phyloP scores from a whole-genome alignment of 495 filamentous ascomycete genomes.

The Tirmania nivea region DNA sequence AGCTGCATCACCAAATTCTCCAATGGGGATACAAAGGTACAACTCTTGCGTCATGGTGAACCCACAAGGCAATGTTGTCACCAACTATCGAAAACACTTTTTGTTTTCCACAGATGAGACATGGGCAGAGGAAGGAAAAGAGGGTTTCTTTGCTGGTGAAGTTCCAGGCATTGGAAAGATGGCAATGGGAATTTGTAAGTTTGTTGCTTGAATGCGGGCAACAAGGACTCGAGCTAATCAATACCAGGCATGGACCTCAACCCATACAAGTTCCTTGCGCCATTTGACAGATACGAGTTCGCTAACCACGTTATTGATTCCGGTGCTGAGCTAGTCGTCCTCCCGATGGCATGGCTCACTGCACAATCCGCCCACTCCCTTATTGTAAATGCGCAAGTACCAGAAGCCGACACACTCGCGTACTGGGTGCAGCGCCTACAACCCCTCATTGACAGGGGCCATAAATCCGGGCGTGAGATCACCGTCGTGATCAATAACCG shows the following conservation, averaged over 20 bases:
- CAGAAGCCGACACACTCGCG: conserved; percentile 58
- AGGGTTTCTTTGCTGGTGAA: conserved; percentile 34
- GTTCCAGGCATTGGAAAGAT: conserved; percentile 36
- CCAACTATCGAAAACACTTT: conserved; percentile 74
- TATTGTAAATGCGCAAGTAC: conserved; percentile 21
- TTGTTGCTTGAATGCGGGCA: background rate
- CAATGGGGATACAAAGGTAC: conserved; percentile 32
- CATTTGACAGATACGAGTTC: conserved; percentile 66
- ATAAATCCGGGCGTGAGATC: conserved; percentile 35
- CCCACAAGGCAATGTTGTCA: conserved; percentile 43
- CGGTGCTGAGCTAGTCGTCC: conserved; percentile 46
- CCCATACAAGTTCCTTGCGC: conserved; percentile 22
- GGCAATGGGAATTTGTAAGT: conserved; percentile 74
- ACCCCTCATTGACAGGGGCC: conserved; percentile 38
- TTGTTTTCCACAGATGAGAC: conserved; percentile 82
- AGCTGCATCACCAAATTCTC: conserved; percentile 22
- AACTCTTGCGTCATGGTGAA: conserved; percentile 73
- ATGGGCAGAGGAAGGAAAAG: conserved; percentile 60
- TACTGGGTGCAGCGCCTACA: conserved; percentile 80
- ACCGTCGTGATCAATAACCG: conserved; percentile 73
- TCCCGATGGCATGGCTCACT: conserved; percentile 82
- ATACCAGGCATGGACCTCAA: conserved; percentile 46
- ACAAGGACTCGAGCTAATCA: conserved; percentile 4
- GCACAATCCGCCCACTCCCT: conserved; percentile 26
- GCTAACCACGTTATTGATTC: conserved; percentile 50